Percentiles rank a stretch among this genome's conserved stretches.
phyloP scores from a whole-genome alignment of 768 basidiomycete genomes.

The Floccularia luteovirens region DNA sequence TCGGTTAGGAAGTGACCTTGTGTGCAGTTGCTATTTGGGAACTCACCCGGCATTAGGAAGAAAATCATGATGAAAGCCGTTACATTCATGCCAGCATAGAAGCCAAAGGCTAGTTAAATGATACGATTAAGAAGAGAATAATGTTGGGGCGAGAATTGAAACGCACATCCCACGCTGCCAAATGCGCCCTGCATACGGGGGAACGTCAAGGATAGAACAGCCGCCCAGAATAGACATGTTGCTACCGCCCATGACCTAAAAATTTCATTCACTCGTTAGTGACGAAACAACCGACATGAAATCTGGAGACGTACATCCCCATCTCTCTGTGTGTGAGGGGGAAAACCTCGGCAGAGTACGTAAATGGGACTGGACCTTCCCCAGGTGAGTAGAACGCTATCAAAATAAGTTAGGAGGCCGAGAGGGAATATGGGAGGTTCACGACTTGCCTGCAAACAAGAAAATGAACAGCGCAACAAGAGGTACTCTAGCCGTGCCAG shows the following conservation, averaged over 20 bases:
- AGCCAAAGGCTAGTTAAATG: conserved; percentile 34
- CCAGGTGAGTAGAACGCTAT: conserved; percentile 73
- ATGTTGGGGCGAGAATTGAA: conserved; percentile 1
- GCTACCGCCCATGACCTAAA: conserved; percentile 48
- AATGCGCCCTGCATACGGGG: conserved; percentile 36
- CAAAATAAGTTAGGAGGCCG: not conserved
- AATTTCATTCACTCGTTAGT: conserved; percentile 16
- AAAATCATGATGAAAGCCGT: conserved; percentile 44
- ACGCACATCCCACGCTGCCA: conserved; percentile 20
- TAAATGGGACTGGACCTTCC: conserved; percentile 87
- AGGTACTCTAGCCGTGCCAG: conserved; percentile 29
- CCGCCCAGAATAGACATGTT: conserved; percentile 41
- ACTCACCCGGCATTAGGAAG: conserved; percentile 37
- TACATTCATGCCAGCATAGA: conserved; percentile 43
- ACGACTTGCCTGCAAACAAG: conserved; percentile 29
- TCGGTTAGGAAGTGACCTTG: too few relatives aligned
- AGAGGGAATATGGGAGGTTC: not conserved
- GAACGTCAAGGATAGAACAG: conserved; percentile 35
- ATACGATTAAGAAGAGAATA: conserved; percentile 1
- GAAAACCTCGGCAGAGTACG: conserved; percentile 90
- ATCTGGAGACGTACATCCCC: conserved; percentile 28
- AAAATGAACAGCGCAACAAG: conserved; percentile 35
- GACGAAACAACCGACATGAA: conserved; percentile 8
- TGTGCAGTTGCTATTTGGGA: not conserved
- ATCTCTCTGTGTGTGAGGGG: conserved; percentile 75